Evolutionary conservation across 306 rosid genomes (phyloP), one percentile per base, ranked within the genome.

Genomic region (Cajanus cajan): DNA sequence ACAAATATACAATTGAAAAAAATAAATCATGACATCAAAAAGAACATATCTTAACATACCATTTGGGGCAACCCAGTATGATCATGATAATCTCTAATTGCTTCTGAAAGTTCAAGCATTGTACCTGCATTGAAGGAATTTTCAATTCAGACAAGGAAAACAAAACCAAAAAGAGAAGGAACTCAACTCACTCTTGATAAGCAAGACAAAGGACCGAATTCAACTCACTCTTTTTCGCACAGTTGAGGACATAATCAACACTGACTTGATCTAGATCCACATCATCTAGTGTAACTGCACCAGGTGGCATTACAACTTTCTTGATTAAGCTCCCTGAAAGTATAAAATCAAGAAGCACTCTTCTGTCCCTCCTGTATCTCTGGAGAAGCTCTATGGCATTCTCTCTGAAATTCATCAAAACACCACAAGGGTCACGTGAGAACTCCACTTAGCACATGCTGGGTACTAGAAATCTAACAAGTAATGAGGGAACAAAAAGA

Each of bases 181-280:
- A 54, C 8, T 3, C 0, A 73, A 65, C 61, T n/a, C n/a, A n/a
- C n/a, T n/a, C n/a, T n/a, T 73, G 15, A 5, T 0, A 73, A 65
- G 14, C 52, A 28, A 33, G 0, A 36, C 4, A 79, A 76, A 45
- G 11, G 28, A 21, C n/a, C 28, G 65, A 8, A 36, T 33, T 64
- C 33, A 47, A 71, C 80, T 76, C 61, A 95, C 99, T 91, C 86
- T 88, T 91, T 84, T 78, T 93, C 9, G 97, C 94, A 88, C 99
- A 95, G 69, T 84, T 89, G 82, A 95, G 92, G 59, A 91, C 97
- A 87, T 86, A 89, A 89, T 95, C 97, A 78, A 95, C 93, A 71
- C 99, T 95, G 72, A 95, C 94, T 95, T 95, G 99, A 82, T 95
- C 98, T 12, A 95, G 88, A 95, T 95, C 98, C 80, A 95, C 97